Evolutionary conservation across 257 asterid genomes (phyloP).

Genomic region (Salvia hispanica): DNA sequence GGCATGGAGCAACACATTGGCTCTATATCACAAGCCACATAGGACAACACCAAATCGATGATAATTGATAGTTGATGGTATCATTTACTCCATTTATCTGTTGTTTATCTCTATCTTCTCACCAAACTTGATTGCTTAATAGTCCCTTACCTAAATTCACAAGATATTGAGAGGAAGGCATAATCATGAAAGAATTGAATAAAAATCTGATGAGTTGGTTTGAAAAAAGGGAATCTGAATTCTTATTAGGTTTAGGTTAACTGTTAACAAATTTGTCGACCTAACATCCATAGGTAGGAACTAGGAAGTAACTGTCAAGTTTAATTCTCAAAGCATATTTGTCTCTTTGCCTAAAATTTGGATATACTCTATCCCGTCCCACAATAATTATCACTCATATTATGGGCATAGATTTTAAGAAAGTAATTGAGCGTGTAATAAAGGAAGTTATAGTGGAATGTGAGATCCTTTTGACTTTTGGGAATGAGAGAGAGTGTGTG

Average conservation of each 20-base stretch:
- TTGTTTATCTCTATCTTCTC: slow-evolving; percentile 25
- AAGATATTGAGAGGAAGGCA: slow-evolving; percentile 19
- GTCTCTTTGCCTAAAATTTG: not conserved
- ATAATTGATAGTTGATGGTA: slow-evolving; percentile 33
- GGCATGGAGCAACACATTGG: slow-evolving; percentile 48
- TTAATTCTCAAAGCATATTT: not conserved
- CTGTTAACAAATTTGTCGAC: slow-evolving; percentile 21
- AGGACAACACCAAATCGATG: slow-evolving; percentile 33
- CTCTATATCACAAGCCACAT: slow-evolving; percentile 35
- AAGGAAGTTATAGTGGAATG: too few species aligned
- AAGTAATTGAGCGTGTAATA: too few species aligned
- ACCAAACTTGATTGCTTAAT: slow-evolving; percentile 27
- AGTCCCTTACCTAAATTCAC: slow-evolving; percentile 7
- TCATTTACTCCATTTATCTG: slow-evolving; percentile 17
- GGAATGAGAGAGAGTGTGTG: too few species aligned
- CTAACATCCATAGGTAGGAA: slow-evolving; percentile 19
- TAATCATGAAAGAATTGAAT: slow-evolving; percentile 28
- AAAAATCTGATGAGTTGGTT: slow-evolving; percentile 18
- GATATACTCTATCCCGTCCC: too few species aligned
- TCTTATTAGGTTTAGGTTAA: slow-evolving; percentile 20
- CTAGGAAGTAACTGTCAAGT: slow-evolving; percentile 25
- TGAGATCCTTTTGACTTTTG: too few species aligned
- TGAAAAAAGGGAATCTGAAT: slow-evolving; percentile 25
- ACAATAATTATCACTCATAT: not conserved
- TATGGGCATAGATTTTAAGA: too few species aligned